Evolutionary conservation across 495 filamentous ascomycete genomes (phyloP).

Genomic region (Aspergillus kassunensis): DNA sequence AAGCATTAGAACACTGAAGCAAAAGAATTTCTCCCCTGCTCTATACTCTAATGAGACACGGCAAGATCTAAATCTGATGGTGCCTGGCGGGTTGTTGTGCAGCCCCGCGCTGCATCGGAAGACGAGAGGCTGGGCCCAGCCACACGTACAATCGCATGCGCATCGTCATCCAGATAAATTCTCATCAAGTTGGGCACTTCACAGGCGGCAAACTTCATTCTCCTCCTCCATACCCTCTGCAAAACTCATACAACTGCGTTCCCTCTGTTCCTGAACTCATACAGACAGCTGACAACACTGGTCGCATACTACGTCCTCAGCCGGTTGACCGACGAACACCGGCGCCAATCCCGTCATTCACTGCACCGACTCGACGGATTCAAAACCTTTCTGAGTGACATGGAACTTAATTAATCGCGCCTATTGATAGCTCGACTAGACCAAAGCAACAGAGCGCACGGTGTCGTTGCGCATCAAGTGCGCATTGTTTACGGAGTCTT

Average conservation of each 20-base stretch:
- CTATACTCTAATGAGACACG: constrained; percentile 2
- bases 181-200: constrained; percentile 8
- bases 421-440: not conserved
- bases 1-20: too few species aligned
- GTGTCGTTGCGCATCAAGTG: not conserved
- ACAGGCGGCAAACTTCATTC: not conserved
- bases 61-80: constrained; percentile 6
- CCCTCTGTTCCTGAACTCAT: too few species aligned
- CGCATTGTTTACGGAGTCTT: not conserved
- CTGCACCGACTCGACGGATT: not conserved
- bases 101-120: constrained; percentile 14
- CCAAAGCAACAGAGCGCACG: not conserved
- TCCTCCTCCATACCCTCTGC: not conserved
- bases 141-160: constrained; percentile 17
- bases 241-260: too few species aligned
- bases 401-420: constrained; percentile 1
- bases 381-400: not conserved
- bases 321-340: not conserved
- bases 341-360: not conserved
- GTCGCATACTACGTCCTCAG: not conserved
- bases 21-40: too few species aligned
- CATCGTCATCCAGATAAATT: constrained; percentile 18
- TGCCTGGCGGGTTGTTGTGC: constrained; percentile 14
- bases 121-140: constrained; percentile 18
- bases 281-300: constrained; percentile 7